phyloP scores from a whole-genome alignment of 2,329 filamentous ascomycete genomes.

The Colletotrichum tropicale region DNA sequence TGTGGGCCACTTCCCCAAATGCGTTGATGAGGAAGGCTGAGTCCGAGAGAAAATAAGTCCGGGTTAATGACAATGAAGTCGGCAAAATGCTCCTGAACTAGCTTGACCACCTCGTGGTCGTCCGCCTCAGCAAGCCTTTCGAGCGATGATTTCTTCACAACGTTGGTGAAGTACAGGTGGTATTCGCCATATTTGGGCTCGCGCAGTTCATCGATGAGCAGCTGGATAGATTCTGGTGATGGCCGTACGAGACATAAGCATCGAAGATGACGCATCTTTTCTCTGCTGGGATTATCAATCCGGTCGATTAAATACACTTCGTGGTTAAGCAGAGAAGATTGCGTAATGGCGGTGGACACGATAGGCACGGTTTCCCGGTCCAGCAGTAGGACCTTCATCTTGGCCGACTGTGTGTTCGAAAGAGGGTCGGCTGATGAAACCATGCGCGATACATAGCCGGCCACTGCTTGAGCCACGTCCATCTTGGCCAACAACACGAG shows the following conservation, averaged over 20 bases:
- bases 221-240: conserved; percentile 89
- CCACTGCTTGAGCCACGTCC: conserved; percentile 92
- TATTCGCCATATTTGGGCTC: conserved; percentile 99
- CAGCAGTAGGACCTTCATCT: conserved; percentile 97
- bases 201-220: conserved; percentile 91
- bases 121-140: conserved; percentile 95
- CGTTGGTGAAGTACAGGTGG: conserved; percentile 96
- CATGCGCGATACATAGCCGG: conserved; percentile 97
- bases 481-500: conserved; percentile 55
- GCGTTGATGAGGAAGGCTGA: conserved; percentile 73
- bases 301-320: conserved; percentile 98
- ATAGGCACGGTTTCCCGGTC: conserved; percentile 95
- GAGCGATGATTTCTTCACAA: conserved; percentile 93
- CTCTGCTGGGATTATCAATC: conserved; percentile 84
- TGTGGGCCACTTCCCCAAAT: conserved; percentile 86
- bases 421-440: conserved; percentile 80
- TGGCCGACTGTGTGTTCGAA: conserved; percentile 71
- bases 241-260: conserved; percentile 94
- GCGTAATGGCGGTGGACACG: conserved; percentile 92
- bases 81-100: conserved; percentile 94
- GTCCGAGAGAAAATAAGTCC: conserved; percentile 83
- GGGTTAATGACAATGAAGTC: conserved; percentile 96
- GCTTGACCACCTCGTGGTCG: conserved; percentile 94
- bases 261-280: conserved; percentile 97
- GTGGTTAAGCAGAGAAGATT: conserved; percentile 92